A percentile compares a stretch with the other conserved stretches of the same genome.
phyloP scores from a whole-genome alignment of 2,329 filamentous ascomycete genomes.

The Ophiostoma novo-ulmi region DNA sequence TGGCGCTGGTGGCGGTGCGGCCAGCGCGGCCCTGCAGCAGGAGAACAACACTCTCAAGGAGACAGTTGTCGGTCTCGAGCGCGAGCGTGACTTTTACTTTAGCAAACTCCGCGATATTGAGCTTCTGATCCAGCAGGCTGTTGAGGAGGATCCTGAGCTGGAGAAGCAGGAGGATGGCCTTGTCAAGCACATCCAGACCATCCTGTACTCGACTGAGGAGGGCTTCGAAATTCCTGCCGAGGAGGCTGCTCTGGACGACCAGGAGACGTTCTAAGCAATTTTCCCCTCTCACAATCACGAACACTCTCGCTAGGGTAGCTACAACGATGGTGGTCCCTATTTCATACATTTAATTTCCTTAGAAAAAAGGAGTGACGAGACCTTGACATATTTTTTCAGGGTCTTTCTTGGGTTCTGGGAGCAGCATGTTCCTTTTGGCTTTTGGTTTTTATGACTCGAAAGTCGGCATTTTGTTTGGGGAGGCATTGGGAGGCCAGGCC shows the following conservation, averaged over 20 bases:
- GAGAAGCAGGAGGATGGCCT: constrained; percentile 91
- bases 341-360: not conserved
- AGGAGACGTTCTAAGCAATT: constrained; percentile 65
- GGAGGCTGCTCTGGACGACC: constrained; percentile 61
- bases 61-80: constrained; percentile 88
- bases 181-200: constrained; percentile 92
- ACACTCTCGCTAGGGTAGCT: not conserved
- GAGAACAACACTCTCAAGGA: constrained; percentile 91
- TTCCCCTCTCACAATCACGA: too few relatives aligned
- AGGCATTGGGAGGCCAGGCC: not conserved
- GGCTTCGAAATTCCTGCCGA: constrained; percentile 87
- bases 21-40: constrained; percentile 66
- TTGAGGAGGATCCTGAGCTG: constrained; percentile 85
- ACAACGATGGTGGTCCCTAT: not conserved
- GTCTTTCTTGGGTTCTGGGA: not conserved
- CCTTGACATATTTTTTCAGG: not conserved
- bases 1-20: constrained; percentile 55
- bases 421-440: not conserved
- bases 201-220: constrained; percentile 94
- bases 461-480: constrained; percentile 1
- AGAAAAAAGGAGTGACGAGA: not conserved
- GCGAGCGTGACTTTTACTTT: constrained; percentile 98
- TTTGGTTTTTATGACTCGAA: not conserved
- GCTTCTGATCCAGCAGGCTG: constrained; percentile 83
- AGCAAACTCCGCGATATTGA: constrained; percentile 98